Percentiles rank a stretch among this genome's conserved stretches.
These are phyloP conservation scores for Penicillium psychrofluorescens DNA, from an alignment of 495 filamentous ascomycete species.

Conservation along the genomic window DNA sequence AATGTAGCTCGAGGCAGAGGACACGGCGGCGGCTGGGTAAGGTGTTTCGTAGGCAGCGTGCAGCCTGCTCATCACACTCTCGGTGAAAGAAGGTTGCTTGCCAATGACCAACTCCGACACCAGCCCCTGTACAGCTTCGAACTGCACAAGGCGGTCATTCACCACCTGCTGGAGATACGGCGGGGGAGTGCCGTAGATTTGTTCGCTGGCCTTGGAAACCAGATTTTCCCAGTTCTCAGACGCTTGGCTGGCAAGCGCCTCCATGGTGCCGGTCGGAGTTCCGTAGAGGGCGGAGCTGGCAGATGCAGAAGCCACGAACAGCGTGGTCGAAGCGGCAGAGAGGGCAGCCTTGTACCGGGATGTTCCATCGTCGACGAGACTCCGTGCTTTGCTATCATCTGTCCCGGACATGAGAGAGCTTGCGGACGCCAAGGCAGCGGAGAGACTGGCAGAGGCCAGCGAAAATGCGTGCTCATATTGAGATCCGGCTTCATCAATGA, in stretches of 20 bases:
- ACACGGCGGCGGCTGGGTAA: slow-evolving; percentile 39
- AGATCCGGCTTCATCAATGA: slow-evolving; percentile 38
- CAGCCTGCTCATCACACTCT: slow-evolving; percentile 69
- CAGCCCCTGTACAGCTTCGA: slow-evolving; percentile 60
- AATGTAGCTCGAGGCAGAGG: slow-evolving; percentile 49
- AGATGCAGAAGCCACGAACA: slow-evolving; percentile 49
- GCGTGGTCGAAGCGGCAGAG: slow-evolving; percentile 38
- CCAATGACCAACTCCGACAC: slow-evolving; percentile 71
- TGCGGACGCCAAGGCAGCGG: slow-evolving; percentile 37
- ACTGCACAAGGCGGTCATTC: slow-evolving; percentile 49
- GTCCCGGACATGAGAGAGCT: slow-evolving; percentile 36
- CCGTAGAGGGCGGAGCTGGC: slow-evolving; percentile 37
- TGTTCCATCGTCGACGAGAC: slow-evolving; percentile 39
- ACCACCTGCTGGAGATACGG: slow-evolving; percentile 53
- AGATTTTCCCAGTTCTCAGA: slow-evolving; percentile 60
- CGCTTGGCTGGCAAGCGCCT: slow-evolving; percentile 44
- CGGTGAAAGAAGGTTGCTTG: slow-evolving; percentile 74
- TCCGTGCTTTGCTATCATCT: slow-evolving; percentile 31
- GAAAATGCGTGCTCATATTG: slow-evolving; percentile 40
- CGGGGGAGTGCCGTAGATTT: slow-evolving; percentile 66
- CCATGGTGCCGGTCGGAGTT: slow-evolving; percentile 32
- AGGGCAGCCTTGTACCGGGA: slow-evolving; percentile 41
- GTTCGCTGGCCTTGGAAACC: slow-evolving; percentile 57
- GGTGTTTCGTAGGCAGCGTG: slow-evolving; percentile 55
- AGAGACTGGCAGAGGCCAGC: slow-evolving; percentile 42